Conservation (phyloP, 2,329 filamentous ascomycete genomes). For the Talaromyces sp. region DNA sequence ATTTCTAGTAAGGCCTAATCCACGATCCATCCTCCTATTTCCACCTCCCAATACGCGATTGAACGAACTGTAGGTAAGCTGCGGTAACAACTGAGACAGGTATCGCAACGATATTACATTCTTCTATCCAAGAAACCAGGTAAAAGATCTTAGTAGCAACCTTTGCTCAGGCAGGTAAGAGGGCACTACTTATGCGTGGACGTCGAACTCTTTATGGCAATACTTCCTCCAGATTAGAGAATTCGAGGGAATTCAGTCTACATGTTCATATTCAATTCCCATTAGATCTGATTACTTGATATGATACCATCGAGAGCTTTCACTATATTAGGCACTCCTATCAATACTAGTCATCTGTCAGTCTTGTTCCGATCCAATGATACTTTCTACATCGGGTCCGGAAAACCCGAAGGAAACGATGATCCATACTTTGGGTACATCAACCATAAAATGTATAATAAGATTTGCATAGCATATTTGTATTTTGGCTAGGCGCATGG, state of each 20-base stretch:
- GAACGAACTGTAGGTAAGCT: neutral
- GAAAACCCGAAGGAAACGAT: neutral
- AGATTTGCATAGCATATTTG: too few species aligned
- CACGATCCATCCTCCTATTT: neutral
- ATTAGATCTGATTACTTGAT: neutral
- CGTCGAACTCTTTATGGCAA: neutral
- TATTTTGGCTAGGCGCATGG: too few species aligned
- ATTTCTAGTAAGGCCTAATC: neutral
- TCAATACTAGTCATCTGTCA: neutral
- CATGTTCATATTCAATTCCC: neutral
- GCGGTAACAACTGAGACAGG: neutral
- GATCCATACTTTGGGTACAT: neutral
- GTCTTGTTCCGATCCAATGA: neutral
- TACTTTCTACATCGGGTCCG: neutral
- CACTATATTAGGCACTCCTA: neutral
- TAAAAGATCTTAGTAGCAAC: neutral
- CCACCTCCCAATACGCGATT: neutral
- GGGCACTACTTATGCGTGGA: neutral
- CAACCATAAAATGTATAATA: too few species aligned
- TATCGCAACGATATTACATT: neutral
- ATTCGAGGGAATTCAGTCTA: neutral
- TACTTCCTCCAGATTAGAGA: neutral
- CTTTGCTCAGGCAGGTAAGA: neutral
- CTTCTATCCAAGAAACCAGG: neutral
- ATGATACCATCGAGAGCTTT: neutral